Percentiles rank a stretch among this genome's conserved stretches.
These are phyloP conservation scores for Novakomyces olei DNA, from an alignment of 805 yeast species.

Conservation along the genomic window DNA sequence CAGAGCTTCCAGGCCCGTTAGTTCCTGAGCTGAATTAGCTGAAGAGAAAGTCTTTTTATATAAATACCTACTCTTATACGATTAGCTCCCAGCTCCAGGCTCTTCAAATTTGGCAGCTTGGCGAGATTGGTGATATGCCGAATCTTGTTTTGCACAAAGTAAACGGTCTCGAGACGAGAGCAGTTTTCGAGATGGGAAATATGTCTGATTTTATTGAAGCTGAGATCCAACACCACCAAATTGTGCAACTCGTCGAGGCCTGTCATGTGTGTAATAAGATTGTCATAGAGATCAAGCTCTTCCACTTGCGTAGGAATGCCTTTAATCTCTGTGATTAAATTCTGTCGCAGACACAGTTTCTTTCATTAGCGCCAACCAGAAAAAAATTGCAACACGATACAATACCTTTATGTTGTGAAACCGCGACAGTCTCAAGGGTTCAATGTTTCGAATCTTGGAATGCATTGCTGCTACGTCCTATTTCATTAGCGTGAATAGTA, in stretches of 20 bases:
- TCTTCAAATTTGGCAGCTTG: constrained; percentile 31
- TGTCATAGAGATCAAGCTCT: constrained; percentile 79
- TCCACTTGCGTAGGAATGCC: constrained; percentile 33
- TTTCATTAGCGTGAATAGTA: background rate
- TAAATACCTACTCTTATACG: constrained; percentile 28
- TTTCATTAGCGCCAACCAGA: constrained; percentile 12
- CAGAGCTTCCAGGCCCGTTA: constrained; percentile 34
- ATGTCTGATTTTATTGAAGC: constrained; percentile 73
- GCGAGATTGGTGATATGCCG: constrained; percentile 45
- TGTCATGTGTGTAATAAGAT: constrained; percentile 60
- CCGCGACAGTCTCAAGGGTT: constrained; percentile 4
- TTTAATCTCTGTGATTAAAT: constrained; percentile 56
- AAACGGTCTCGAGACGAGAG: constrained; percentile 40
- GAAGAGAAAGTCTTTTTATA: constrained; percentile 6
- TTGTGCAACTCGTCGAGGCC: constrained; percentile 21
- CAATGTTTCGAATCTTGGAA: constrained; percentile 5
- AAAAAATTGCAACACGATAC: background rate
- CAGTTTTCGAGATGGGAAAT: constrained; percentile 56
- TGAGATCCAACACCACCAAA: constrained; percentile 41
- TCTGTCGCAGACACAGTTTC: constrained; percentile 57
- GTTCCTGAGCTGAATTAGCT: constrained; percentile 6
- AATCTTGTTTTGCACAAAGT: constrained; percentile 76
- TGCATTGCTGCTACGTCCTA: background rate
- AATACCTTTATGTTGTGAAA: background rate
- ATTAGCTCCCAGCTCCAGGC: constrained; percentile 84